phyloP scores from a whole-genome alignment of 1,284 basidiomycete genomes.

The Pascua sp. region DNA sequence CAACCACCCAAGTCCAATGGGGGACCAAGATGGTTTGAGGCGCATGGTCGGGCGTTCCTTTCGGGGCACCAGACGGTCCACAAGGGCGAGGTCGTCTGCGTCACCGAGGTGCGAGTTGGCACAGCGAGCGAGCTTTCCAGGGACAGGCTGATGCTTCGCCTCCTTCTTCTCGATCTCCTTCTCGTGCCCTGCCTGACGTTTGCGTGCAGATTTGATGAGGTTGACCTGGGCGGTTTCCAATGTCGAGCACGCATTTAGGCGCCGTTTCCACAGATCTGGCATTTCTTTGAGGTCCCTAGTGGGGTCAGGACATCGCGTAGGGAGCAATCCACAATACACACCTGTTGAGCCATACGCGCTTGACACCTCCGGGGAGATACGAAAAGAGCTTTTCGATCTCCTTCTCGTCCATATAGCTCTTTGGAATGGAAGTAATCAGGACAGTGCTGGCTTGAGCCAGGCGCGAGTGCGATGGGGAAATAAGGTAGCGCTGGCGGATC shows the following conservation, averaged over 20 bases:
- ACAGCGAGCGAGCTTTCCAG: constrained; percentile 9
- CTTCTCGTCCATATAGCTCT: constrained; percentile 59
- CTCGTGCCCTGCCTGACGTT: constrained; percentile 12
- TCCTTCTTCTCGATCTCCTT: constrained; percentile 33
- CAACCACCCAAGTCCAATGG: constrained; percentile 60
- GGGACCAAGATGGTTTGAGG: constrained; percentile 59
- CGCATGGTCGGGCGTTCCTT: constrained; percentile 78
- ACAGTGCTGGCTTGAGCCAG: constrained; percentile 72
- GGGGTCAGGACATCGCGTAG: background rate
- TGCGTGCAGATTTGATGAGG: constrained; percentile 55
- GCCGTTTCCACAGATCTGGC: constrained; percentile 61
- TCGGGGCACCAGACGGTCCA: constrained; percentile 61
- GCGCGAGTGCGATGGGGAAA: constrained; percentile 60
- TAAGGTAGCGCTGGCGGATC: constrained; percentile 66
- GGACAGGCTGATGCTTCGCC: background rate
- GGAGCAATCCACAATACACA: background rate
- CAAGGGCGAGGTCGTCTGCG: constrained; percentile 6
- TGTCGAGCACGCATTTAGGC: constrained; percentile 58
- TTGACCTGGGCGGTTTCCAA: constrained; percentile 63
- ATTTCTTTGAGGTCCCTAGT: constrained; percentile 55
- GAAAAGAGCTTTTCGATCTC: constrained; percentile 62
- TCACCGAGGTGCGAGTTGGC: constrained; percentile 30
- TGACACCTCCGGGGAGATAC: constrained; percentile 70
- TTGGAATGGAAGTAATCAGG: constrained; percentile 68
- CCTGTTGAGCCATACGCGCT: constrained; percentile 69